Conservation (phyloP, 228 moss, liverwort and hornwort genomes). For the Sphagnum fallax region DNA sequence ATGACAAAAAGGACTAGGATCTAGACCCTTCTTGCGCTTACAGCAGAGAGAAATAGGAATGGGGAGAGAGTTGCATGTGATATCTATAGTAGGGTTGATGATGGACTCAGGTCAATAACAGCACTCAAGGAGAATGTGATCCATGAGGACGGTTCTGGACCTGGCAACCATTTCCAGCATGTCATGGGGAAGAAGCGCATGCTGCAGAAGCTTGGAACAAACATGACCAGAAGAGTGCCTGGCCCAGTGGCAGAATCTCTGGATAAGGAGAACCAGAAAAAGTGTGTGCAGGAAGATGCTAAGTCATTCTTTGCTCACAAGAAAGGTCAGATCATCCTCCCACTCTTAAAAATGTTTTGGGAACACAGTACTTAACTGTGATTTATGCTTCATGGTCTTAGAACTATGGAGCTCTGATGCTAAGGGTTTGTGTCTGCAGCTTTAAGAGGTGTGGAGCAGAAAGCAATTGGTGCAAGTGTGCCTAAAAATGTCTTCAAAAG, state of each 20-base stretch:
- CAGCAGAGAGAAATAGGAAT: too few species aligned
- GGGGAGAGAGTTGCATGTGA: too few species aligned
- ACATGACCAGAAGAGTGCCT: too few species aligned
- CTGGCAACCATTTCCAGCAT: not conserved
- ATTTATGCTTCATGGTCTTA: too few species aligned
- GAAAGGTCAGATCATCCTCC: slow-evolving; percentile 17
- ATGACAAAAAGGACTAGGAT: too few species aligned
- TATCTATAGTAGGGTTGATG: too few species aligned
- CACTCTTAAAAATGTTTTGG: not conserved
- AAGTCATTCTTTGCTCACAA: slow-evolving; percentile 25
- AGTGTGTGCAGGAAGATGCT: slow-evolving; percentile 16
- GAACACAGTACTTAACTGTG: too few species aligned
- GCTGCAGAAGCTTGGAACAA: not conserved
- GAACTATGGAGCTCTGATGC: too few species aligned
- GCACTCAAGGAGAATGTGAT: not conserved
- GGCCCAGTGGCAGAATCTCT: too few species aligned
- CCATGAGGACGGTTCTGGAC: not conserved
- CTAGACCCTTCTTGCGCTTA: too few species aligned
- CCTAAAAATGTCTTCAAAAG: not conserved
- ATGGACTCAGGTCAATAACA: not conserved
- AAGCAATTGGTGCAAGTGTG: slow-evolving; percentile 9
- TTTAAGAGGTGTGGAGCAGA: slow-evolving; percentile 13
- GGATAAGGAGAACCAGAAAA: not conserved
- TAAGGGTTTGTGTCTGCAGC: slow-evolving; percentile 12
- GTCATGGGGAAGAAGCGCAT: not conserved